Evolutionary conservation across 2,329 filamentous ascomycete species (phyloP), one percentile per base, ranked within the genome.

Genomic region (Alternaria solani): DNA sequence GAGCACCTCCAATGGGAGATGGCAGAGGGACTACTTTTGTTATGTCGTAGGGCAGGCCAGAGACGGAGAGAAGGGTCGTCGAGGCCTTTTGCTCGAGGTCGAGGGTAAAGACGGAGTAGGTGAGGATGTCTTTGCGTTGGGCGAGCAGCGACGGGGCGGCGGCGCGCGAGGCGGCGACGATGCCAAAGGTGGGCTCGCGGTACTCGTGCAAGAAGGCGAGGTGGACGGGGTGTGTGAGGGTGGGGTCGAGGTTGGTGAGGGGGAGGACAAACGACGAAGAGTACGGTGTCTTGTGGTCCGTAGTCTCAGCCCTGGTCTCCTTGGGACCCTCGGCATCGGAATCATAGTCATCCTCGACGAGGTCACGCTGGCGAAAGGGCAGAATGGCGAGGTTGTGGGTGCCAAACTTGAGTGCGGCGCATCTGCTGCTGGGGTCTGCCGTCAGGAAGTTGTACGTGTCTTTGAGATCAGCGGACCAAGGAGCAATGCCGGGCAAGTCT

Each of bases 141-240:
- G 86, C 81, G 26, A 89, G 80, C 54, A 98, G 83, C 3, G 92
- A 89, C 56, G 86, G 84, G n/a, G 93, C 94, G 14, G 90, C 88
- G 36, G 89, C 85, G 64, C 88, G 83, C 53, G 88, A 89, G 1
- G 94, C 92, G 47, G 93, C 95, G 42, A 99, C 84, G 62, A 99
- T 94, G 57, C 94, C 95, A 81, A 99, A 97, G 0, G 95, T 99
- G 12, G 95, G 94, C 79, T 98, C 95, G 78, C 95, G 90, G 79
- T 99, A 99, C 81, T 98, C 94, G 84, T 98, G 88, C 66, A 99
- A 83, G 78, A 99, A 99, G 56, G 92, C 90, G 73, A 99, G 87
- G 75, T 97, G 92, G 73, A 97, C 89, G 49, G 94, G 93, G 79
- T 97, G 91, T 61, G 94, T 88, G 69, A 99, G 85, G 65, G 87